Base-by-base conservation (phyloP, 2,329 filamentous ascomycete species). In the Venturia nashicola region DNA sequence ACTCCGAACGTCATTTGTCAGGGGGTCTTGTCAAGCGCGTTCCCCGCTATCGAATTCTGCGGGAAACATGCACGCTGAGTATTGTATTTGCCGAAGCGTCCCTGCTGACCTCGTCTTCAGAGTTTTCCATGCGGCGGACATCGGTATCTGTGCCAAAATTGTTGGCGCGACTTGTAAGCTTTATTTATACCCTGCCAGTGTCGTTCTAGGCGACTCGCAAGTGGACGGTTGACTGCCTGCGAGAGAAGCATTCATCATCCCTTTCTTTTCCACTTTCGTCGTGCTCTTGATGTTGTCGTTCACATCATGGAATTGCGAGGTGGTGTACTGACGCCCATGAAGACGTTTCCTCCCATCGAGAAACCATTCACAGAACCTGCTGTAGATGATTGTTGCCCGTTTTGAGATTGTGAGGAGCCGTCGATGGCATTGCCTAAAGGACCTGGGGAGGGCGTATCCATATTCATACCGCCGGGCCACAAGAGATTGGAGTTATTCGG, bases 241-340 rank as follows among this genome's bases (percentile, higher is more conserved):
- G 8, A 9, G 18, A 11, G 18, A 2, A 20, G 4, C n/a, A 9
- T 23, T 20, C 20, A n/a, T 7, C n/a, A 6, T 46, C n/a, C 1
- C 11, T 14, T 34, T 32, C 18, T 18, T 23, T 54, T n/a, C 32
- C 39, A n/a, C 18, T n/a, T 39, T 57, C 27, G 2, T 36, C 51
- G 7, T n/a, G 51, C 12, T n/a, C 32, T 32, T n/a, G 23, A 14
- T 36, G 5, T 23, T 20, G 18, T 11, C 51, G 3, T 57, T 57
- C 51, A 57, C 51, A 57, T 57, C 51, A 57, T 57, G 27, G 51
- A 57, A 36, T 57, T 32, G 18, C 59, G 20, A 18, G 59, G 59
- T n/a, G 61, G 63, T 9, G 62, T 66, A 67, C 71, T 72, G 65
- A 74, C 75, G 23, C 72, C 75, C 74, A 76, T 76, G 64, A 76